Evolutionary conservation across 352 stramenopile genomes (phyloP), one percentile per base, ranked within the genome.

Genomic region (Phytophthora europaea): DNA sequence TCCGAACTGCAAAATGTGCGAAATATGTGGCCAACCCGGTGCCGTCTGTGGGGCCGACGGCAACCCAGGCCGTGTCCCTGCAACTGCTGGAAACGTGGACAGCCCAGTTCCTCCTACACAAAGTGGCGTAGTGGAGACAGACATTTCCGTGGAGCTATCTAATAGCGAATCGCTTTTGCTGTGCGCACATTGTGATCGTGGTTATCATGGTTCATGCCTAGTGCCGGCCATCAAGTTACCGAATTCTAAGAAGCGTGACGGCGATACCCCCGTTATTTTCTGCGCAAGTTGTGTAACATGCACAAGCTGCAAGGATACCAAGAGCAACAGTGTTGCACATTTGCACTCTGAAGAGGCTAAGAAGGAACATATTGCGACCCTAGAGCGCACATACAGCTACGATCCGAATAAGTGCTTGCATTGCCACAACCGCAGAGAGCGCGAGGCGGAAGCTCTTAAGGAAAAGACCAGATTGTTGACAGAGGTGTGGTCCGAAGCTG

Each of bases 1-100:
- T 73, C 77, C 75, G 0, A 99, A 99, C 79, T 99, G 97, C 77
- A 98, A 98, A 61, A 91, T 99, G 68, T 99, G 97, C 70, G 95
- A 99, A 69, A 82, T 98, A 34, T 98, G 94, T 40, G 92, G 93
- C 2, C 82, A 88, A 57, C 81, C 88, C 16, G 82, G 71, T 2
- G 48, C 57, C 8, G 72, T 81, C 23, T 70, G 67, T 26, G 68
- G 52, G 20, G 48, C 51, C 28, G 57, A 61, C 3, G 59, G n/a
- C 31, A 65, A 52, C n/a, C 28, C 47, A 18, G 26, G 10, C 33
- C 65, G 68, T 45, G 47, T 65, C 45, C 40, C 64, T 65, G 64
- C 31, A 61, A 74, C 57, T 26, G 61, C 69, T 58, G 63, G 63
- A 15, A 79, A 69, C 45, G 70, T 73, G 20, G 68, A 85, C 12